A percentile compares a stretch with the other conserved stretches of the same genome.
These are phyloP conservation scores for Effrenium voratum DNA, from an alignment of 73 alveolate genomes.

Conservation along the genomic window DNA sequence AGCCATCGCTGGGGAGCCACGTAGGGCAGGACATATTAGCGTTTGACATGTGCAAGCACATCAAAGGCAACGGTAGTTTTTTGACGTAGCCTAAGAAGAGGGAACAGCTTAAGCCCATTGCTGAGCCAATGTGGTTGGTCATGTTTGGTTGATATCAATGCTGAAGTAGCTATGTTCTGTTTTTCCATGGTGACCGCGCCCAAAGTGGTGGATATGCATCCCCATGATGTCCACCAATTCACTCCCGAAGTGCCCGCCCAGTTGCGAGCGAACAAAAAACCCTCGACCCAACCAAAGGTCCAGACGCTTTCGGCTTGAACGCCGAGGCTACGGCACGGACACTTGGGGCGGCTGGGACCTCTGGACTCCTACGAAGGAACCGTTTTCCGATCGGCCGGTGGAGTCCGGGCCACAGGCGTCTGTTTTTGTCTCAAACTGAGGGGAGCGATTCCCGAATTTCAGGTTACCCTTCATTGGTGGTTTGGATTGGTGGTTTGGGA, in stretches of 20 bases:
- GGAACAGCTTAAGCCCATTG: too few species aligned
- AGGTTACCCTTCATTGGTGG: not conserved
- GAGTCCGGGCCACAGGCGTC: not conserved
- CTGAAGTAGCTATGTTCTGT: too few species aligned
- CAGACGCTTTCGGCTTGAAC: too few species aligned
- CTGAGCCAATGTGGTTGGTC: too few species aligned
- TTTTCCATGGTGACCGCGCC: constrained; percentile 38
- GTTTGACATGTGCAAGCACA: too few species aligned
- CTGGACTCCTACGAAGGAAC: constrained; percentile 25
- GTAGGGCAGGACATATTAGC: too few species aligned
- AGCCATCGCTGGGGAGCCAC: too few species aligned
- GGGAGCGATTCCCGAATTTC: too few species aligned
- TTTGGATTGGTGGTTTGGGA: not conserved
- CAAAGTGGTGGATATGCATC: not conserved
- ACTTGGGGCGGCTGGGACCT: constrained; percentile 32
- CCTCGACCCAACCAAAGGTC: not conserved
- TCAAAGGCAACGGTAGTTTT: too few species aligned
- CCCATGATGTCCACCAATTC: not conserved
- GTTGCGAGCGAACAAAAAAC: not conserved
- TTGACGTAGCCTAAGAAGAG: too few species aligned
- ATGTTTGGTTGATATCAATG: too few species aligned
- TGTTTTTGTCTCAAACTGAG: too few species aligned
- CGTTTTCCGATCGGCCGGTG: not conserved
- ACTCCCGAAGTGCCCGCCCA: not conserved
- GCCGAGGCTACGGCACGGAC: constrained; percentile 42